A percentile compares a stretch with the other conserved stretches of the same genome.
Conservation (phyloP, 306 rosid species). For the apple (Malus domestica) region ASM211411v1 NC_041800.1:26956733-26957232, state of each 20-base stretch:
- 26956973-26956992: no score
- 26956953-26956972: no score
- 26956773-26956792: slow-evolving; percentile 61
- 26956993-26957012: not conserved
- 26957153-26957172: not conserved
- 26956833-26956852: slow-evolving; percentile 46
- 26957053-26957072: not conserved
- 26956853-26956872: slow-evolving; percentile 39
- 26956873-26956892: not conserved
- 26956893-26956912: no score
- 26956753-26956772: slow-evolving; percentile 55
- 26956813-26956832: slow-evolving; percentile 38
- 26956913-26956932: no score
- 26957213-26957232: not conserved
- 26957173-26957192: not conserved
- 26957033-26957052: not conserved
- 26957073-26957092: not conserved
- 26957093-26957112: not conserved
- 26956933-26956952: no score
- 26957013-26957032: not conserved
- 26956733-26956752: slow-evolving; percentile 50
- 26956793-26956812: slow-evolving; percentile 54
- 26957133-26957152: not conserved
- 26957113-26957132: not conserved
- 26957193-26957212: not conserved